A percentile compares a stretch with the other conserved stretches of the same genome.
phyloP scores from a whole-genome alignment of 441 rosid genomes.

The Biscutella auriculata region DNA sequence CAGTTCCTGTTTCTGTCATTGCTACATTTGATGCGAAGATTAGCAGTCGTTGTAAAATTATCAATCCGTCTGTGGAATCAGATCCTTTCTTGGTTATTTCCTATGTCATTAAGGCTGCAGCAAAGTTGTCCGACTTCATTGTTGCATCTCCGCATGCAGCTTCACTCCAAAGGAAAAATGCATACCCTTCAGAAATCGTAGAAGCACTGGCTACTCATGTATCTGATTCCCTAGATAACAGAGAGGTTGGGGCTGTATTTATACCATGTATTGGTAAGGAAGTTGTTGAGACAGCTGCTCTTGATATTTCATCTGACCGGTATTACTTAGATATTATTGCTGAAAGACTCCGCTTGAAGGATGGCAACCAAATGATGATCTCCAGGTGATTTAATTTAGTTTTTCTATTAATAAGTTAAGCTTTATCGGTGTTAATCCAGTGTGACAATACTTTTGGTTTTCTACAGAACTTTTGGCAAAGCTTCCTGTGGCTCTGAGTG shows the following conservation, averaged over 20 bases:
- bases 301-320: constrained; percentile 33
- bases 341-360: constrained; percentile 39
- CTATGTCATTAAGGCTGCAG: constrained; percentile 56
- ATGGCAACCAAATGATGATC: constrained; percentile 54
- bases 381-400: constrained; percentile 49
- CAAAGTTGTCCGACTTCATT: constrained; percentile 37
- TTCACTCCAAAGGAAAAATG: constrained; percentile 43
- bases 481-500: constrained; percentile 84
- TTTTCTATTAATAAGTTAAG: background rate
- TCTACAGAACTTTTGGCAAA: constrained; percentile 71
- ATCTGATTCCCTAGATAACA: constrained; percentile 24
- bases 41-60: constrained; percentile 49
- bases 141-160: constrained; percentile 33
- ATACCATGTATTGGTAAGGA: constrained; percentile 45
- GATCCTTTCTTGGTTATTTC: constrained; percentile 50
- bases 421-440: background rate
- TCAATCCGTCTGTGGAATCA: constrained; percentile 54
- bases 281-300: constrained; percentile 34
- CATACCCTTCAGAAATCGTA: constrained; percentile 37
- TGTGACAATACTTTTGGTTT: constrained; percentile 17
- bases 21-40: constrained; percentile 61
- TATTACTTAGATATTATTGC: constrained; percentile 81
- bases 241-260: constrained; percentile 28
- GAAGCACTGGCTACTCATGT: constrained; percentile 33
- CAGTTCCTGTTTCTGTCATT: constrained; percentile 67